Conservation (phyloP, 2,329 filamentous ascomycete genomes). For the Coniochaeta sp. region DNA sequence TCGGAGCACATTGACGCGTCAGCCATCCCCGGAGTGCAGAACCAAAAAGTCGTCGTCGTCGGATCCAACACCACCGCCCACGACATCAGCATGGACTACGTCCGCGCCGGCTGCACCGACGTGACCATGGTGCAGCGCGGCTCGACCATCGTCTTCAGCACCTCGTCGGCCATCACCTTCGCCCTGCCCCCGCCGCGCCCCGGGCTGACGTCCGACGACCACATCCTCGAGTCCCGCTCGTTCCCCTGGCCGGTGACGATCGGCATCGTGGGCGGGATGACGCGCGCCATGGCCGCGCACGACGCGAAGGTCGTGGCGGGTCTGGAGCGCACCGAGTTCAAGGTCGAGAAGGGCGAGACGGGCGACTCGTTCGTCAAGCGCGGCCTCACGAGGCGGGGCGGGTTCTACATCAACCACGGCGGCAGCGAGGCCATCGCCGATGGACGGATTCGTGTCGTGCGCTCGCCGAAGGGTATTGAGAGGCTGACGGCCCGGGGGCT, state of each 20-base stretch:
- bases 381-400: background rate
- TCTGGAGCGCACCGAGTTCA: background rate
- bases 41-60: slow-evolving; percentile 54
- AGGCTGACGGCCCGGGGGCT: background rate
- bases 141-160: slow-evolving; percentile 17
- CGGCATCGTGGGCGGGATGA: background rate
- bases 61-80: slow-evolving; percentile 60
- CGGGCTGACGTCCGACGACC: background rate
- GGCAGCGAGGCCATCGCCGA: background rate
- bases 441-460: background rate
- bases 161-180: background rate
- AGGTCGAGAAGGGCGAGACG: background rate
- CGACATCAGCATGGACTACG: slow-evolving; percentile 58
- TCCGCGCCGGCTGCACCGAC: slow-evolving; percentile 49
- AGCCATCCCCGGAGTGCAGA: slow-evolving; percentile 44
- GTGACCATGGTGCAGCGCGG: slow-evolving; percentile 62
- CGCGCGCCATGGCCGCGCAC: background rate
- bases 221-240: background rate
- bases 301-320: background rate
- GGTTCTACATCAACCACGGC: background rate
- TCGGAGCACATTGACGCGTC: background rate
- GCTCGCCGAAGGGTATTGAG: background rate
- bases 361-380: background rate
- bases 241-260: background rate
- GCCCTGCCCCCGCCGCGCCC: background rate